Evolutionary conservation across 805 yeast genomes (phyloP), one percentile per base, ranked within the genome.

Genomic region (Suhomyces sp.): DNA sequence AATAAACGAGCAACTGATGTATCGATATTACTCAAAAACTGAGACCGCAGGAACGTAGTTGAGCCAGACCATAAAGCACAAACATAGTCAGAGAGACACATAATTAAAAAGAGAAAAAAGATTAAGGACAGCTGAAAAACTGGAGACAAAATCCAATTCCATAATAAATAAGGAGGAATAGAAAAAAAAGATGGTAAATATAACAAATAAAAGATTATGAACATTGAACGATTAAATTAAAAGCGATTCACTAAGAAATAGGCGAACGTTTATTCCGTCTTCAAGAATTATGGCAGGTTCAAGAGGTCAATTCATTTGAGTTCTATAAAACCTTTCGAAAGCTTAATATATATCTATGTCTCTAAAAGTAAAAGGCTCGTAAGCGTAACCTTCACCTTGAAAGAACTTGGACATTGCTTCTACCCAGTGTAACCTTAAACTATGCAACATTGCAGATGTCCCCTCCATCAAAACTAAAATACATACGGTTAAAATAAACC

Each of bases 371-470:
- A 90, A 94, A n/a, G 99, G 98, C 58, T 81, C 85, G 66, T 89
- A 94, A 5, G 92, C 83, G 59, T 83, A 78, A 54, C 99, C 99
- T 69, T 93, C 98, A 68, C 99, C 99, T 65, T 88, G 94, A 64
- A 92, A 94, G 74, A 87, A 96, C 76, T 94, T 94, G 56, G 97
- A 90, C 99, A 94, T 94, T 24, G 97, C 86, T 75, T 94, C 99
- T 56, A 94, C 99, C 99, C 99, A 94, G 69, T 94, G 99, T 65
- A 94, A 81, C 78, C 99, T 89, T 65, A 94, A 80, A n/a, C 97
- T 87, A 72, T 94, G 99, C 65, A 94, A 81, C 99, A 94, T 94
- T 33, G 99, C 99, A 22, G 97, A 90, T 0, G 99, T 94, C 53
- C 99, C 99, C 72, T 94, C 99, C 99, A 94, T 94, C 49, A 88